Evolutionary conservation across 495 filamentous ascomycete genomes (phyloP), one percentile per base, ranked within the genome.

Genomic region (Penicillium cataractarum): DNA sequence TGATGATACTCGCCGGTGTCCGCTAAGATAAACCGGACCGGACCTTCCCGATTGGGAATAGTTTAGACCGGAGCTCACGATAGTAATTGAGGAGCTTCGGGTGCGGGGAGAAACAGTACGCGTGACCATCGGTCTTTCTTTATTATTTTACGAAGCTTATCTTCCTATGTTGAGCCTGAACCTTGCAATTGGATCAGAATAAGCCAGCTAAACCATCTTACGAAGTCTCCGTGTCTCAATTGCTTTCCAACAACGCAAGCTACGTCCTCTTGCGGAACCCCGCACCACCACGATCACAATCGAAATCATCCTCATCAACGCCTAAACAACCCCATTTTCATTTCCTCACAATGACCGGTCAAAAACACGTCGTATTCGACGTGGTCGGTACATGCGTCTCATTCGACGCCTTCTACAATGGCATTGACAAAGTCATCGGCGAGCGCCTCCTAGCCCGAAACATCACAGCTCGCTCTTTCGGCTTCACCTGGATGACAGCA

Each of bases 381-480:
- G 72, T 81, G 0, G 75, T 81, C 33, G 78, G 77, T n/a, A 81
- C 78, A 33, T 77, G 73, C 51, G 71, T 80, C 53, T 74, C 76
- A 17, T 80, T 74, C 61, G 71, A 76, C 48, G 71, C 69, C 40
- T 78, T 75, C 63, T 72, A 69, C 64, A 46, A 50, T 27, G 32
- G 63, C 50, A 80, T 79, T 61, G 61, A 75, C 61, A 6, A 29
- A 0, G 49, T 57, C 21, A 61, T 78, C 58, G 76, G 77, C 10
- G 13, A 46, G 19, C 66, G 67, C 46, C 69, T 81, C 8, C 65
- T 46, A 17, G 55, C 71, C 6, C 52, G 77, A 39, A 65, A 63
- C 46, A 76, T 80, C 65, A 74, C 63, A 2, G 56, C 78, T 9
- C 60, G 62, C 8, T 61, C 66, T 17, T 78, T 82, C 54, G 77